phyloP scores from a whole-genome alignment of 2,329 filamentous ascomycete genomes.

The Leptoxyphium fumago region DNA sequence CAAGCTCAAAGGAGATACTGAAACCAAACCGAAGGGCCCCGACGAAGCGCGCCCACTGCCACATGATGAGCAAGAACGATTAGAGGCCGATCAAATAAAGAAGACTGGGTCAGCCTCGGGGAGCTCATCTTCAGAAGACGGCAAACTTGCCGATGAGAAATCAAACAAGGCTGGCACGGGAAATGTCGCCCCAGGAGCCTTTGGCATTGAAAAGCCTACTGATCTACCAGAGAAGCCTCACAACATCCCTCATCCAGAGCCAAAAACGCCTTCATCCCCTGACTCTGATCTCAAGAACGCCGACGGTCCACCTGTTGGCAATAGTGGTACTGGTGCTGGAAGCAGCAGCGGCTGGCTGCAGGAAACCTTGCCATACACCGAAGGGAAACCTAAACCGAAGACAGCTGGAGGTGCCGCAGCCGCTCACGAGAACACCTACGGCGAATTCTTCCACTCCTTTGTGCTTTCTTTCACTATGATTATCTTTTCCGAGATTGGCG shows the following conservation, averaged over 20 bases:
- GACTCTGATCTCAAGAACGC: constrained; percentile 4
- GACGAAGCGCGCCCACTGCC: constrained; percentile 75
- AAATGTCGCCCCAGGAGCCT: constrained; percentile 11
- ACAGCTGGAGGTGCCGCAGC: constrained; percentile 7
- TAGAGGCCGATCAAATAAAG: constrained; percentile 25
- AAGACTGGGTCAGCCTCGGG: background rate
- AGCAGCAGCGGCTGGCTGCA: constrained; percentile 16
- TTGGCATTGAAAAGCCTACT: constrained; percentile 26
- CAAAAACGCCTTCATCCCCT: constrained; percentile 22
- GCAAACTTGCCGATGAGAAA: constrained; percentile 24
- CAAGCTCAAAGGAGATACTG: constrained; percentile 51
- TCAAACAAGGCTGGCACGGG: constrained; percentile 21
- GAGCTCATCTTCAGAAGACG: constrained; percentile 16
- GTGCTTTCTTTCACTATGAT: constrained; percentile 94
- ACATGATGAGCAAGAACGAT: constrained; percentile 63
- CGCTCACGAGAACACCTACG: constrained; percentile 12
- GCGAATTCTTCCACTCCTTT: constrained; percentile 58
- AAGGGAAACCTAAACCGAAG: constrained; percentile 17
- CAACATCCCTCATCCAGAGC: constrained; percentile 57
- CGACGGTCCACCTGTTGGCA: constrained; percentile 11
- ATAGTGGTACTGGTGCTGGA: background rate
- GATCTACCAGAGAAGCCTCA: constrained; percentile 68
- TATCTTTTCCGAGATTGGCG: constrained; percentile 85
- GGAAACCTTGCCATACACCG: constrained; percentile 24
- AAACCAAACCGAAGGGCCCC: constrained; percentile 67